phyloP scores from a whole-genome alignment of 345 rosid species.

The Sonneratia caseolaris region DNA sequence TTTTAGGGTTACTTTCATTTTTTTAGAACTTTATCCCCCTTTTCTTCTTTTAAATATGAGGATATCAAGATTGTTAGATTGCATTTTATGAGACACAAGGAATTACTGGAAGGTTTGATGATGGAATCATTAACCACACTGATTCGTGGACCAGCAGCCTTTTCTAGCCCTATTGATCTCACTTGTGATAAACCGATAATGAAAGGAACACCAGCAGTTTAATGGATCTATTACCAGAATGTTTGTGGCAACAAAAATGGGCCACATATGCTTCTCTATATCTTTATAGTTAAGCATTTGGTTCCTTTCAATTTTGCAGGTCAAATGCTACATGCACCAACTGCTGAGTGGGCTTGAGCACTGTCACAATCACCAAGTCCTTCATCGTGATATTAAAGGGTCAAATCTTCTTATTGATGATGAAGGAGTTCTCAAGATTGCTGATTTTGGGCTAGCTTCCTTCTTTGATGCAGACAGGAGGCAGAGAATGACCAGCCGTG shows the following conservation, averaged over 20 bases:
- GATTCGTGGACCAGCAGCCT: no score
- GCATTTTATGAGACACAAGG: no score
- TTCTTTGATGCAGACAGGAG: slow-evolving; percentile 69
- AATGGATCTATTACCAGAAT: background rate
- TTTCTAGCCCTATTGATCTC: background rate
- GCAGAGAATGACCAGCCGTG: slow-evolving; percentile 86
- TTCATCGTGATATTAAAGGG: slow-evolving; percentile 97
- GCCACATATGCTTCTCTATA: background rate
- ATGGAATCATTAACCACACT: no score
- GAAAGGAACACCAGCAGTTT: background rate
- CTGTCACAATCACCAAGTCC: slow-evolving; percentile 82
- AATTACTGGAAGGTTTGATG: no score
- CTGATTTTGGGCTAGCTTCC: slow-evolving; percentile 91
- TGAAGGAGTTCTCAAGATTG: slow-evolving; percentile 74
- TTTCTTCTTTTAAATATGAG: no score
- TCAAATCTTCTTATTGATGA: slow-evolving; percentile 92
- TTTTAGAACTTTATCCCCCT: no score
- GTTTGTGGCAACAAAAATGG: background rate
- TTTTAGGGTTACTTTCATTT: no score
- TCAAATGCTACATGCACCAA: slow-evolving; percentile 84
- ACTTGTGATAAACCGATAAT: no score
- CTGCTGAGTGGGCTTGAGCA: slow-evolving; percentile 91
- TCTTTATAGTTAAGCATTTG: background rate
- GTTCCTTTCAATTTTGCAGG: slow-evolving; percentile 31
- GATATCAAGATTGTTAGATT: no score